Percentiles rank a stretch among this genome's conserved stretches.
phyloP scores from a whole-genome alignment of 495 filamentous ascomycete species.

The Cercophora scortea region DNA sequence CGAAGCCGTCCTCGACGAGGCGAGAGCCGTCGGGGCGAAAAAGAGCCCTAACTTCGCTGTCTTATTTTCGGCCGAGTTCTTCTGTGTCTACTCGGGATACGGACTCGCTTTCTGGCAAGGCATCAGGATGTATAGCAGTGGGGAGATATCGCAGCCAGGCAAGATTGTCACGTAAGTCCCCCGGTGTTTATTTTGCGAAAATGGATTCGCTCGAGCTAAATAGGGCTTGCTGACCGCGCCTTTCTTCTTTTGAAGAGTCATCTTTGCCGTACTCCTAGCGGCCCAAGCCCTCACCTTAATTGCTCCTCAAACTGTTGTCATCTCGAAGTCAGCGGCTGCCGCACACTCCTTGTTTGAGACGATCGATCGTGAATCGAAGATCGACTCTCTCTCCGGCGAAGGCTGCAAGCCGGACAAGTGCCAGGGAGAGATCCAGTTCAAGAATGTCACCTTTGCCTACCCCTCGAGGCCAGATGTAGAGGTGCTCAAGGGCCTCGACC shows the following conservation, averaged over 20 bases:
- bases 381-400: conserved; percentile 26
- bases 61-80: conserved; percentile 26
- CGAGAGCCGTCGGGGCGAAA: conserved; percentile 39
- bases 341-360: conserved; percentile 43
- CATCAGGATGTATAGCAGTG: conserved; percentile 27
- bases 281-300: conserved; percentile 33
- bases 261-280: conserved; percentile 15
- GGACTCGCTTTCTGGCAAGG: conserved; percentile 45
- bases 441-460: conserved; percentile 54
- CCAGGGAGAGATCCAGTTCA: conserved; percentile 43
- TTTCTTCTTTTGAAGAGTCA: conserved; percentile 19
- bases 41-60: conserved; percentile 35
- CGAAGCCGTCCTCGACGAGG: conserved; percentile 42
- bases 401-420: conserved; percentile 30
- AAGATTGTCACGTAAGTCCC: conserved; percentile 26
- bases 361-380: conserved; percentile 40
- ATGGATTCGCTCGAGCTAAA: no score
- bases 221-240: not conserved
- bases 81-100: conserved; percentile 28
- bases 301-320: conserved; percentile 37
- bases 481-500: conserved; percentile 43
- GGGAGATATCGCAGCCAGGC: conserved; percentile 32
- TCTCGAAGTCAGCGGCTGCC: conserved; percentile 40
- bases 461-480: conserved; percentile 55
- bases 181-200: no score